phyloP scores from a whole-genome alignment of 192 early-diverging fungal genomes.

The Thoreauomyces humboldtii region DNA sequence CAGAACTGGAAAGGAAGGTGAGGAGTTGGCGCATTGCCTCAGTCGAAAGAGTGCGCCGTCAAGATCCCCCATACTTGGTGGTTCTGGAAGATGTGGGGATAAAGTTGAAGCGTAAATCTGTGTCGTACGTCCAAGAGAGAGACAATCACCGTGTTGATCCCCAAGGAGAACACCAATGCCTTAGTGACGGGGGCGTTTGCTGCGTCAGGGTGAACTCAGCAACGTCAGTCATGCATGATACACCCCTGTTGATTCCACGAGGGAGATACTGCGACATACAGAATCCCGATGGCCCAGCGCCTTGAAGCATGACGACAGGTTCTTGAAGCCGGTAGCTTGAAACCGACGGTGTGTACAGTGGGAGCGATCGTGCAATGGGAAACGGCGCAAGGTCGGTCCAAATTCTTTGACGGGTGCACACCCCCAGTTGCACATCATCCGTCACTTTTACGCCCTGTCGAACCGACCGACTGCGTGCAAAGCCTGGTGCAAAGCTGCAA shows the following conservation, averaged over 20 bases:
- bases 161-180: constrained; percentile 35
- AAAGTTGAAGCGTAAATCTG: constrained; percentile 4
- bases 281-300: constrained; percentile 17
- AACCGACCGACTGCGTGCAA: no score
- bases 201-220: neutral
- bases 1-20: constrained; percentile 15
- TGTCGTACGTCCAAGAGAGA: constrained; percentile 20
- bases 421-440: no score
- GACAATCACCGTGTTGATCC: constrained; percentile 33
- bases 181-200: constrained; percentile 46
- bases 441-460: no score
- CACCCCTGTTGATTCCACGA: neutral
- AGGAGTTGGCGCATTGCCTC: neutral
- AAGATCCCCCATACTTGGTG: constrained; percentile 22
- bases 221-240: neutral
- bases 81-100: constrained; percentile 24
- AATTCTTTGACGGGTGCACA: no score
- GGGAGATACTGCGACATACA: neutral
- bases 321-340: no score
- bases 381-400: no score
- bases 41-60: neutral
- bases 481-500: no score
- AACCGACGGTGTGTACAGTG: no score
- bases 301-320: constrained; percentile 15
- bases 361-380: no score